These are phyloP conservation scores for Cryptococcus deneoformans DNA, from an alignment of 1,284 basidiomycete genomes.

Conservation along the genomic window DNA sequence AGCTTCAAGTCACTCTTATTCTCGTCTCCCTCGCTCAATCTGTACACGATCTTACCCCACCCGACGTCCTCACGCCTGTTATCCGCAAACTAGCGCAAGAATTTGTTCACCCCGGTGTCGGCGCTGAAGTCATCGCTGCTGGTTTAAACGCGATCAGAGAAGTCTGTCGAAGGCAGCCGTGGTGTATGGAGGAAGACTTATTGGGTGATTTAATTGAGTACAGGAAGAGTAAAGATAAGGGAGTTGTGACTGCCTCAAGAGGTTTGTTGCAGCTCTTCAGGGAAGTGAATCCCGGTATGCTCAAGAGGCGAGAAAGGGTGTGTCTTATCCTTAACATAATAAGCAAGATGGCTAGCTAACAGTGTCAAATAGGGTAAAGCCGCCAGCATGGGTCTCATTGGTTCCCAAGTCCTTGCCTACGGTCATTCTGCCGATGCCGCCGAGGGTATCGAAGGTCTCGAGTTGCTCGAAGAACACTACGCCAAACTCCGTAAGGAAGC, in stretches of 20 bases:
- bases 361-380: conserved; percentile 67
- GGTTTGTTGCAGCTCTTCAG: conserved; percentile 90
- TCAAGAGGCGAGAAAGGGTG: conserved; percentile 79
- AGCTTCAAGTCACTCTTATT: conserved; percentile 90
- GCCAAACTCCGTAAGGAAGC: conserved; percentile 66
- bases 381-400: conserved; percentile 68
- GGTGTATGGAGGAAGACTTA: conserved; percentile 90
- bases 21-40: conserved; percentile 94
- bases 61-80: conserved; percentile 86
- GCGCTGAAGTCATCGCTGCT: conserved; percentile 89
- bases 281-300: conserved; percentile 91
- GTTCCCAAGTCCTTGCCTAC: conserved; percentile 68
- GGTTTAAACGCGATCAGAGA: conserved; percentile 95
- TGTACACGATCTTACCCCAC: conserved; percentile 92
- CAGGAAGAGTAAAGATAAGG: conserved; percentile 91
- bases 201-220: conserved; percentile 93
- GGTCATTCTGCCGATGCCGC: conserved; percentile 69
- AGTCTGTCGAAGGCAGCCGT: conserved; percentile 88
- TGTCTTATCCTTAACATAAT: conserved; percentile 1
- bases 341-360: conserved; percentile 2
- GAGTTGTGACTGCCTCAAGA: conserved; percentile 81
- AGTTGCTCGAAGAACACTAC: conserved; percentile 83
- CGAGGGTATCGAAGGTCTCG: conserved; percentile 84
- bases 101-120: conserved; percentile 97
- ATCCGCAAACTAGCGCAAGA: conserved; percentile 90